These are phyloP conservation scores for Globisporangium yorkense DNA, from an alignment of 352 stramenopile genomes.

Conservation along the genomic window DNA sequence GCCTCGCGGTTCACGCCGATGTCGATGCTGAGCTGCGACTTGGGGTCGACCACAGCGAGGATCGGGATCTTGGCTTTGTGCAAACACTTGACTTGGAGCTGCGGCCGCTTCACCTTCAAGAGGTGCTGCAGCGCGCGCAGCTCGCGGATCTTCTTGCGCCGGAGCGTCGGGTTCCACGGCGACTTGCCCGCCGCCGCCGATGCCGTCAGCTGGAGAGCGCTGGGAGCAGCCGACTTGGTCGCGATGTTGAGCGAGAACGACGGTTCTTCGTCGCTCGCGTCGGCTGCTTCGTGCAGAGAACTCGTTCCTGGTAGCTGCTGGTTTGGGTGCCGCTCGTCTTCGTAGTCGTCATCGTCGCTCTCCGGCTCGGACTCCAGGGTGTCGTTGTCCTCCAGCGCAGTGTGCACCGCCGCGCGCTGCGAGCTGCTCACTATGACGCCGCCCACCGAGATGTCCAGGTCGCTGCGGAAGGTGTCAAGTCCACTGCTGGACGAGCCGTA, in stretches of 20 bases:
- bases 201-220: not conserved
- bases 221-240: not conserved
- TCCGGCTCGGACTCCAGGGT: conserved; percentile 7
- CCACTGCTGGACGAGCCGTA: conserved; percentile 71
- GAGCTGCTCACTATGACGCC: conserved; percentile 31
- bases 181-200: conserved; percentile 23
- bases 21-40: conserved; percentile 51
- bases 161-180: conserved; percentile 66
- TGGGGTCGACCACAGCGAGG: conserved; percentile 52
- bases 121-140: conserved; percentile 53
- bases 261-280: conserved; percentile 22
- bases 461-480: conserved; percentile 69
- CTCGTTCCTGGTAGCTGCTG: not conserved
- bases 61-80: conserved; percentile 73
- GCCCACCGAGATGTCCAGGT: conserved; percentile 67
- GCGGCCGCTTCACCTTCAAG: conserved; percentile 36
- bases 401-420: conserved; percentile 11
- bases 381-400: not conserved
- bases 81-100: conserved; percentile 57
- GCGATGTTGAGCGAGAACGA: conserved; percentile 68
- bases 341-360: conserved; percentile 7
- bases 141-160: conserved; percentile 47
- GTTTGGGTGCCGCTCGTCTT: conserved; percentile 9
- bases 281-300: not conserved
- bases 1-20: conserved; percentile 57